Conservation (phyloP, 495 filamentous ascomycete species). For the Daldinia caldariorum region DNA sequence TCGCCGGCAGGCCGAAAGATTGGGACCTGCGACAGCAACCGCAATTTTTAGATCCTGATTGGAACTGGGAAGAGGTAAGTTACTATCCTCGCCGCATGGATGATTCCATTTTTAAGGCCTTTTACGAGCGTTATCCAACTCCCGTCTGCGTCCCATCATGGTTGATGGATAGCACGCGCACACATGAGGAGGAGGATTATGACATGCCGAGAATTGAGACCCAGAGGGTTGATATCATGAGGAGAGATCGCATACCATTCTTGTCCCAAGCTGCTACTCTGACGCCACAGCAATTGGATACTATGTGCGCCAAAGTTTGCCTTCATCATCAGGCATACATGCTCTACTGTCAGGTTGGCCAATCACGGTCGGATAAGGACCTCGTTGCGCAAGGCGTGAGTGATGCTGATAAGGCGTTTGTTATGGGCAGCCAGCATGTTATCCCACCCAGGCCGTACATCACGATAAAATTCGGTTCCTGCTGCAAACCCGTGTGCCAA, state of each 20-base stretch:
- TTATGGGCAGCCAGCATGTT: slow-evolving; percentile 24
- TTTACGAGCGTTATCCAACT: not conserved
- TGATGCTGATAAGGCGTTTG: slow-evolving; percentile 55
- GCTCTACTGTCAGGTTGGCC: slow-evolving; percentile 31
- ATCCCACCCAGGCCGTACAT: slow-evolving; percentile 4
- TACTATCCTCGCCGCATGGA: no score
- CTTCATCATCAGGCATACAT: slow-evolving; percentile 15
- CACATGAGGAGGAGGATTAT: not conserved
- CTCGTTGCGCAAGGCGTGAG: slow-evolving; percentile 28
- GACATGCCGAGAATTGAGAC: not conserved
- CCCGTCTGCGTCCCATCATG: no score
- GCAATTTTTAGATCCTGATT: not conserved
- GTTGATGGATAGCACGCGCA: not conserved
- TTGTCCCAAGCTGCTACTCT: not conserved
- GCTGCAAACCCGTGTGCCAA: not conserved
- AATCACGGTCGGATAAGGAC: slow-evolving; percentile 13
- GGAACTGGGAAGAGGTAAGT: slow-evolving; percentile 2
- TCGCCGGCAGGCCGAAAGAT: slow-evolving; percentile 31
- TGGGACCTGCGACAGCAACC: slow-evolving; percentile 15
- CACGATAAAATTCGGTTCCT: not conserved
- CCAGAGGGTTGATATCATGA: not conserved
- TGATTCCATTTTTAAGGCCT: not conserved
- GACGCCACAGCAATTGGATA: not conserved
- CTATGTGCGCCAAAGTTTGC: not conserved
- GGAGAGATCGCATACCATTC: not conserved